Conservation (phyloP, 495 filamentous ascomycete genomes). For the Xylaria flabelliformis region DNA sequence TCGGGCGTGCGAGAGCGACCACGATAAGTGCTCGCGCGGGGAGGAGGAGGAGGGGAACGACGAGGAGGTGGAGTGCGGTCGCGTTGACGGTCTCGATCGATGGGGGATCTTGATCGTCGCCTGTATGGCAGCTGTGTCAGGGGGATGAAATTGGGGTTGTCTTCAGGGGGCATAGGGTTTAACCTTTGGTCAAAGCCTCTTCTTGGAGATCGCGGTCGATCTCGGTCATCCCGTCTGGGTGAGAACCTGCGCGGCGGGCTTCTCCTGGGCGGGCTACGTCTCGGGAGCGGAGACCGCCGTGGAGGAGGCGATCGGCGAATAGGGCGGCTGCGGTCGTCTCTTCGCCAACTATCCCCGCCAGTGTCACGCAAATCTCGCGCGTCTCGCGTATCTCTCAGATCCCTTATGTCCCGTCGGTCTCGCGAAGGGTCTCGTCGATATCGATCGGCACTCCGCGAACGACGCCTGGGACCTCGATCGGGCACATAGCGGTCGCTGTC, state of each 20-base stretch:
- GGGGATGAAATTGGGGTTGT: constrained; percentile 37
- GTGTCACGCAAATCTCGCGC: constrained; percentile 28
- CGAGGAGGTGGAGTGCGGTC: constrained; percentile 50
- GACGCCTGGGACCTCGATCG: constrained; percentile 42
- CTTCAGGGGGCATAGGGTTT: constrained; percentile 30
- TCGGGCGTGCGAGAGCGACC: constrained; percentile 52
- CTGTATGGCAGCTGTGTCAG: constrained; percentile 41
- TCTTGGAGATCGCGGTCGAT: constrained; percentile 44
- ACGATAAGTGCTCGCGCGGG: constrained; percentile 46
- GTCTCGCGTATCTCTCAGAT: constrained; percentile 27
- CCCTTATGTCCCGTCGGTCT: constrained; percentile 35
- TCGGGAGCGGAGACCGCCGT: constrained; percentile 44
- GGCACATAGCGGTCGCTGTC: constrained; percentile 49
- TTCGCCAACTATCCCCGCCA: constrained; percentile 48
- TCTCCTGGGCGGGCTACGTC: constrained; percentile 45
- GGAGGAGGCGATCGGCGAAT: constrained; percentile 41
- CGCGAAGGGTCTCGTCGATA: constrained; percentile 44
- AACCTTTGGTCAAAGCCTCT: constrained; percentile 44
- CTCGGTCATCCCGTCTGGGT: constrained; percentile 46
- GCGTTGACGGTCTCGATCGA: constrained; percentile 49
- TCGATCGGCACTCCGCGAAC: constrained; percentile 42
- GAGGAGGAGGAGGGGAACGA: constrained; percentile 45
- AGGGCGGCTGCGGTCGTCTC: constrained; percentile 46
- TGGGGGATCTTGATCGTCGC: constrained; percentile 56
- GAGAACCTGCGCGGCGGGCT: constrained; percentile 51